Evolutionary conservation across 2,329 filamentous ascomycete genomes (phyloP), one percentile per base, ranked within the genome.

Genomic region (Aschersonia sp.): DNA sequence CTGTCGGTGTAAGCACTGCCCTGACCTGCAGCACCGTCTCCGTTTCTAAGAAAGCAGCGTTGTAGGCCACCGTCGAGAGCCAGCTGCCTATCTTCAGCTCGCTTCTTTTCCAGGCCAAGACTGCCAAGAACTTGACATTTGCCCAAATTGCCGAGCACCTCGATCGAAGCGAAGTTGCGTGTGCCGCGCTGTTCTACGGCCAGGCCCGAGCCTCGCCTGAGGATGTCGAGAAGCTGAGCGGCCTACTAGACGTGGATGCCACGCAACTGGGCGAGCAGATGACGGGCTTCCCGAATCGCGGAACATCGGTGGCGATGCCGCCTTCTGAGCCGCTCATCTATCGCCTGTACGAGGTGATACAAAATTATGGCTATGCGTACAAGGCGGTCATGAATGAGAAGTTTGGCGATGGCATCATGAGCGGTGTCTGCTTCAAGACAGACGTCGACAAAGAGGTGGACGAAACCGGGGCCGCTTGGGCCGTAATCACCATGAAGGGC

Each of bases 381-480:
- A 96, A 96, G 74, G 89, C 88, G 1, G 78, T 97, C 5, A 63
- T 96, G 64, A 96, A 97, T 56, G 90, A 97, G 75, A 96, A 96
- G 73, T 88, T 87, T 60, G 85, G 85, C 0, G 85, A 89, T 61
- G 90, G 90, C 1, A 97, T 97, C 60, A 96, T 97, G 90, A 94
- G 87, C 61, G 90, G 89, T 1, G 95, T 96, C 60, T 80, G 81
- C 12, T 96, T 95, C 64, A 85, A 80, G 46, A 94, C 87, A 0
- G 87, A 87, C 60, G 85, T 97, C 2, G 87, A 96, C 63, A 94
- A 94, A 76, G 90, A 97, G 75, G 81, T 82, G 1, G 90, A 96
- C 62, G 79, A 84, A 51, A 78, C 85, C 57, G 89, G 88, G 4
- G 75, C 78, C 47, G 72, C 83, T 6, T 95, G 87, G 87, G 87